phyloP scores from a whole-genome alignment of 2,329 filamentous ascomycete genomes.

The Colletotrichum sp. region DNA sequence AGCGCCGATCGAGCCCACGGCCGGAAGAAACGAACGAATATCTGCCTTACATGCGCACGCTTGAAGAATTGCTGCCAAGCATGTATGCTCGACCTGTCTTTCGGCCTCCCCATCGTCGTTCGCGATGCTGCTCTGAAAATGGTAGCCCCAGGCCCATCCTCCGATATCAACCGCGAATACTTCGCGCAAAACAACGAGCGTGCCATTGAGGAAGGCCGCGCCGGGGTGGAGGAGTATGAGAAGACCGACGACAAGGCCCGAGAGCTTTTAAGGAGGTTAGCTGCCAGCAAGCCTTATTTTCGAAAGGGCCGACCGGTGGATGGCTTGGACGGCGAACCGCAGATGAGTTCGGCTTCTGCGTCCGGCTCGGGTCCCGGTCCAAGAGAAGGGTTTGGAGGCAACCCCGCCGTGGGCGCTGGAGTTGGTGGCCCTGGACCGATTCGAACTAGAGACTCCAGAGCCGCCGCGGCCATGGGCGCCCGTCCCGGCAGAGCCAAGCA shows the following conservation, averaged over 20 bases:
- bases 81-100: constrained; percentile 97
- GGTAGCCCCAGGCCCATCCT: constrained; percentile 91
- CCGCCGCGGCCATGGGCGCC: constrained; percentile 55
- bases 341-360: constrained; percentile 33
- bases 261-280: constrained; percentile 82
- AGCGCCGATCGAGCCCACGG: constrained; percentile 86
- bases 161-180: constrained; percentile 94
- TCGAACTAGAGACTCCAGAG: constrained; percentile 71
- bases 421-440: constrained; percentile 76
- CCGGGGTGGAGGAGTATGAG: constrained; percentile 87
- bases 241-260: constrained; percentile 97
- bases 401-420: constrained; percentile 58
- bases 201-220: constrained; percentile 90
- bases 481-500: constrained; percentile 54
- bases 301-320: constrained; percentile 83
- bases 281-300: constrained; percentile 94
- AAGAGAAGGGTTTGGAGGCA: constrained; percentile 40
- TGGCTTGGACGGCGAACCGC: constrained; percentile 42
- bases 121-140: constrained; percentile 97
- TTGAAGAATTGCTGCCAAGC: constrained; percentile 99
- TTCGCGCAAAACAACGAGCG: constrained; percentile 98
- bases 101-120: constrained; percentile 92
- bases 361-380: constrained; percentile 21
- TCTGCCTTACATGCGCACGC: constrained; percentile 94
- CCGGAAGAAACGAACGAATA: constrained; percentile 91